A percentile compares a stretch with the other conserved stretches of the same genome.
These are phyloP conservation scores for Pseudozyma hubeiensis DNA, from an alignment of 1,284 basidiomycete genomes.

Conservation along the genomic window DNA sequence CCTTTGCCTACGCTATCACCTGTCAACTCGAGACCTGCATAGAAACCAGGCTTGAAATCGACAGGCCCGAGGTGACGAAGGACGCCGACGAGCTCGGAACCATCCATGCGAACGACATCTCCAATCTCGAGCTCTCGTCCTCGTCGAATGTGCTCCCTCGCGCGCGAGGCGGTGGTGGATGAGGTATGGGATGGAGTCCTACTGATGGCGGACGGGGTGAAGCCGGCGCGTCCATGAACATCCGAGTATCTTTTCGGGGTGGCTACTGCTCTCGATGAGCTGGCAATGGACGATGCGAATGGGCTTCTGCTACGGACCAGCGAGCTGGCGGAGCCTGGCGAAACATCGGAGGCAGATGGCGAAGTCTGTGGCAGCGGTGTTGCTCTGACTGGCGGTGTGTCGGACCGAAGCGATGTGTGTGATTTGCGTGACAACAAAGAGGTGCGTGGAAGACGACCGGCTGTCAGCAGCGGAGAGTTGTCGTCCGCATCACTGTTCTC, in stretches of 20 bases:
- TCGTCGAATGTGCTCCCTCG: constrained; percentile 24
- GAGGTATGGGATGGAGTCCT: constrained; percentile 40
- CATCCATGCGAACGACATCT: constrained; percentile 58
- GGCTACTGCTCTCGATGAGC: constrained; percentile 17
- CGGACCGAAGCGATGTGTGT: constrained; percentile 29
- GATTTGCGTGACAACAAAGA: constrained; percentile 39
- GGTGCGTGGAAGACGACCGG: constrained; percentile 36
- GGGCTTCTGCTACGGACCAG: constrained; percentile 27
- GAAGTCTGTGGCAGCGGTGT: constrained; percentile 19
- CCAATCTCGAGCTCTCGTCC: constrained; percentile 59
- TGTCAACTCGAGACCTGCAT: constrained; percentile 65
- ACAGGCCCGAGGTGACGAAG: constrained; percentile 64
- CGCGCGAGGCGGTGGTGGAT: constrained; percentile 43
- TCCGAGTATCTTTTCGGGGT: constrained; percentile 48
- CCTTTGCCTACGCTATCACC: constrained; percentile 77
- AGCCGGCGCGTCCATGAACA: constrained; percentile 21
- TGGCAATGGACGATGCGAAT: constrained; percentile 8
- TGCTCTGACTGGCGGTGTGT: constrained; percentile 31
- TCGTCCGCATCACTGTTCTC: constrained; percentile 25
- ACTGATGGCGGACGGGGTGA: constrained; percentile 15
- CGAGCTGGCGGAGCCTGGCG: constrained; percentile 20
- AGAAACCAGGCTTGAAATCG: constrained; percentile 56
- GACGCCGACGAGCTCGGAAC: constrained; percentile 56
- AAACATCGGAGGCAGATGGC: constrained; percentile 29
- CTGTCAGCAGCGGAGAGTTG: constrained; percentile 40